These are phyloP conservation scores for Volvox africanus DNA, from an alignment of 139 green algal genomes.

Conservation along the genomic window DNA sequence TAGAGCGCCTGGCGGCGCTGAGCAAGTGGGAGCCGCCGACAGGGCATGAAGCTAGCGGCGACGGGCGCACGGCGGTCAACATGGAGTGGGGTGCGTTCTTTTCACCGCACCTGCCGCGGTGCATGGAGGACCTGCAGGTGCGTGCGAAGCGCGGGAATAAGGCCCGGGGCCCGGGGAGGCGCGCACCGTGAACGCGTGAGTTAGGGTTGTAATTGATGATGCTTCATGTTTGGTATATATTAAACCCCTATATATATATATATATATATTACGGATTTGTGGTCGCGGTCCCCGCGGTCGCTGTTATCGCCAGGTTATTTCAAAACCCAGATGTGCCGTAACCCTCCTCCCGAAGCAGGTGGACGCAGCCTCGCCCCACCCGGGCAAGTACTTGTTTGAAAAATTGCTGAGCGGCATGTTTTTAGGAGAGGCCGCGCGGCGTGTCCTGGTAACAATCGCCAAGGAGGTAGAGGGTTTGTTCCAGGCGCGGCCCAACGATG, in stretches of 20 bases:
- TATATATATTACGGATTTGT: no score
- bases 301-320: no score
- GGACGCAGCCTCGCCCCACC: conserved; percentile 18
- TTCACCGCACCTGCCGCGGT: conserved; percentile 59
- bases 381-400: conserved; percentile 86
- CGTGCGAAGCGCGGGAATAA: conserved; percentile 62
- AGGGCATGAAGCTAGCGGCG: background rate
- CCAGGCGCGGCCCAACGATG: background rate
- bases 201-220: no score
- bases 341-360: conserved; percentile 3
- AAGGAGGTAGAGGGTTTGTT: conserved; percentile 54
- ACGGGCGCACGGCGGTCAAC: conserved; percentile 63
- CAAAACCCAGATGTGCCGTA: no score
- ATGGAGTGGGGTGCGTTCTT: conserved; percentile 90
- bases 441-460: conserved; percentile 71
- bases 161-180: no score
- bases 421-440: conserved; percentile 87
- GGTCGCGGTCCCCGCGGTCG: no score
- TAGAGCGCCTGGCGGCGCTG: conserved; percentile 69
- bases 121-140: conserved; percentile 79
- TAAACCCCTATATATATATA: no score
- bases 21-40: conserved; percentile 61
- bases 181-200: background rate
- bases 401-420: conserved; percentile 94
- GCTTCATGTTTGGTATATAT: background rate